These are phyloP conservation scores for Citeromyces hawaiiensis DNA, from an alignment of 1,139 yeast species.

Conservation along the genomic window DNA sequence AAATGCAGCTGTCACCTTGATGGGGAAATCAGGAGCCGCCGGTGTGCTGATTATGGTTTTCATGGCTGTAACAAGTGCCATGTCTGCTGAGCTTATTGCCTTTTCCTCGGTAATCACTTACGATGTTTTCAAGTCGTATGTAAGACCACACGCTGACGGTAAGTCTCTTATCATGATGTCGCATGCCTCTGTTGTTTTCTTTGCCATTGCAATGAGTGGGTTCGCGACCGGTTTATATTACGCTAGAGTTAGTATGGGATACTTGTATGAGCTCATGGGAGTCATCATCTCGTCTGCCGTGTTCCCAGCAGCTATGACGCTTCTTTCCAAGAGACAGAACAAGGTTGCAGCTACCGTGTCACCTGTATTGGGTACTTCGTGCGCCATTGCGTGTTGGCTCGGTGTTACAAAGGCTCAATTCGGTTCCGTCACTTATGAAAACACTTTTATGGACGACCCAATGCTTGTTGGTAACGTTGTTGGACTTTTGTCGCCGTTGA, in stretches of 20 bases:
- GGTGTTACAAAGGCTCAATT: conserved; percentile 34
- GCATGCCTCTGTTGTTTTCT: conserved; percentile 16
- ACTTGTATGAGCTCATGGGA: conserved; percentile 22
- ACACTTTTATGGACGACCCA: conserved; percentile 66
- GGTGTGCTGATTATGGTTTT: conserved; percentile 22
- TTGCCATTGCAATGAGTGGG: conserved; percentile 19
- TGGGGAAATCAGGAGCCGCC: conserved; percentile 23
- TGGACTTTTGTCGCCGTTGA: conserved; percentile 63
- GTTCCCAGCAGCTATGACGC: conserved; percentile 20
- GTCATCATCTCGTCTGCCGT: conserved; percentile 24
- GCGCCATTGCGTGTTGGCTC: conserved; percentile 25
- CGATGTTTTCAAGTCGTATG: conserved; percentile 22
- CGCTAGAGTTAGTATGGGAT: conserved; percentile 17
- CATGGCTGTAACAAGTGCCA: conserved; percentile 27
- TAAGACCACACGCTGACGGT: conserved; percentile 23
- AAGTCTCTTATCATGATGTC: conserved; percentile 19
- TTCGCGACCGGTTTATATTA: conserved; percentile 22
- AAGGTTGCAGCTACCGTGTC: conserved; percentile 17
- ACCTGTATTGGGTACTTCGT: conserved; percentile 21
- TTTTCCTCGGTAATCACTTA: conserved; percentile 23
- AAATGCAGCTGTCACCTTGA: conserved; percentile 18
- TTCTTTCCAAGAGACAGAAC: conserved; percentile 36
- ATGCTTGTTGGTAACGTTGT: conserved; percentile 83
- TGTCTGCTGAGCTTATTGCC: conserved; percentile 25
- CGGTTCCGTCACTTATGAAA: conserved; percentile 42